Evolutionary conservation across 768 basidiomycete species (phyloP).

Genomic region (Candolleomyces aberdarensis): DNA sequence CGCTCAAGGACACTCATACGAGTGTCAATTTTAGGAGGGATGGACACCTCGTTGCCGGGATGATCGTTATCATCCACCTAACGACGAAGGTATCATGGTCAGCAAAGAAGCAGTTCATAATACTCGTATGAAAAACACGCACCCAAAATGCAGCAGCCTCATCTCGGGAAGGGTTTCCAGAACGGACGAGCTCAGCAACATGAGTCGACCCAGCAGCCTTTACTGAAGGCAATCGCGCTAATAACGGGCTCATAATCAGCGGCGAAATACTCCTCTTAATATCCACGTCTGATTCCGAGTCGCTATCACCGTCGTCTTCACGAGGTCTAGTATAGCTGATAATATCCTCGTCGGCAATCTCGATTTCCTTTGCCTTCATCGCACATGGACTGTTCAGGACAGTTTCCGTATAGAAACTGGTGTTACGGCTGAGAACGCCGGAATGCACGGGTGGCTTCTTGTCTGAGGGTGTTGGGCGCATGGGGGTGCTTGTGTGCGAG

Average conservation of each 20-base stretch:
- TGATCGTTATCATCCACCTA: no score
- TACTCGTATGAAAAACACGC: no score
- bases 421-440: background rate
- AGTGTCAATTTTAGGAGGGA: background rate
- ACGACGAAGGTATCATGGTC: no score
- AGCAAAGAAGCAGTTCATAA: no score
- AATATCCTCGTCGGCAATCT: background rate
- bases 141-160: background rate
- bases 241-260: background rate
- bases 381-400: background rate
- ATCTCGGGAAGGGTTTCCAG: background rate
- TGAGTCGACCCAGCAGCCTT: background rate
- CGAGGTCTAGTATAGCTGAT: no score
- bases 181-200: background rate
- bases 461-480: background rate
- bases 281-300: background rate
- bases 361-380: background rate
- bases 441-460: background rate
- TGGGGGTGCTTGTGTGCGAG: background rate
- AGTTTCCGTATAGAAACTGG: background rate
- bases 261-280: background rate
- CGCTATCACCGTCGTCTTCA: background rate
- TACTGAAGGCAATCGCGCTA: background rate
- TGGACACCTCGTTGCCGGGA: no score
- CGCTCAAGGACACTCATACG: background rate